Percentiles rank a stretch among this genome's conserved stretches.
Conservation (phyloP, 2,329 filamentous ascomycete genomes). For the Cladophialophora immunda region DNA sequence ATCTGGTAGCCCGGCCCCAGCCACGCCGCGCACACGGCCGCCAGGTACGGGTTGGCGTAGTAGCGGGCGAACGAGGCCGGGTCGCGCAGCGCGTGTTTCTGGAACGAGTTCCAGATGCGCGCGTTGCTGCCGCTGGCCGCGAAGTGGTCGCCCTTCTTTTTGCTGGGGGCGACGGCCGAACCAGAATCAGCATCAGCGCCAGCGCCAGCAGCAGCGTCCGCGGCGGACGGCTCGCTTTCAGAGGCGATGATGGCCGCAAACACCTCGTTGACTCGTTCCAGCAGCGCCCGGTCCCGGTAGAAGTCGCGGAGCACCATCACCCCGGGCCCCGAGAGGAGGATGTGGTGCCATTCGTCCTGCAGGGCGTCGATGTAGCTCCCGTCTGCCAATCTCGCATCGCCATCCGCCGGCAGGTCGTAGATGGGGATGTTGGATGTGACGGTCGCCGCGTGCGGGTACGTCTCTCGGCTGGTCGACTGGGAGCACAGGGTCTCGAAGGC, state of each 20-base stretch:
- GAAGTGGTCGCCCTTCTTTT: conserved; percentile 66
- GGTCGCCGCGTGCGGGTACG: conserved; percentile 59
- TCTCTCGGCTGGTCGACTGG: conserved; percentile 46
- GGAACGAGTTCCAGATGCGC: conserved; percentile 73
- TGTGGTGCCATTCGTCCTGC: conserved; percentile 69
- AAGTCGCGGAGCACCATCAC: conserved; percentile 67
- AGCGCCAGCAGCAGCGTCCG: too few relatives aligned
- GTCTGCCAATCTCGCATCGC: conserved; percentile 43
- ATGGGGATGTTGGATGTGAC: conserved; percentile 64
- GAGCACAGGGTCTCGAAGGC: conserved; percentile 58
- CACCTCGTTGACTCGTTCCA: conserved; percentile 58
- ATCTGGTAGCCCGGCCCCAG: conserved; percentile 68
- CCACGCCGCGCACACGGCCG: conserved; percentile 63
- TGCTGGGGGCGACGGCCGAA: too few relatives aligned
- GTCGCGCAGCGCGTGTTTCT: conserved; percentile 65
- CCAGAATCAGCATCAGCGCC: too few relatives aligned
- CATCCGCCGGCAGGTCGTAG: conserved; percentile 54
- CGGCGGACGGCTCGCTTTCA: conserved; percentile 48
- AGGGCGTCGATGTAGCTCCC: conserved; percentile 49
- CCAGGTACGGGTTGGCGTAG: conserved; percentile 68
- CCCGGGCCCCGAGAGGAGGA: conserved; percentile 65
- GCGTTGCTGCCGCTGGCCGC: conserved; percentile 64
- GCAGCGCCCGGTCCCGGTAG: conserved; percentile 52
- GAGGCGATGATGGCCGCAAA: conserved; percentile 60
- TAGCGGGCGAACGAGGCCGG: conserved; percentile 64